Evolutionary conservation across 2,329 filamentous ascomycete species (phyloP), one percentile per base, ranked within the genome.

Genomic region (Coleophoma crateriformis): DNA sequence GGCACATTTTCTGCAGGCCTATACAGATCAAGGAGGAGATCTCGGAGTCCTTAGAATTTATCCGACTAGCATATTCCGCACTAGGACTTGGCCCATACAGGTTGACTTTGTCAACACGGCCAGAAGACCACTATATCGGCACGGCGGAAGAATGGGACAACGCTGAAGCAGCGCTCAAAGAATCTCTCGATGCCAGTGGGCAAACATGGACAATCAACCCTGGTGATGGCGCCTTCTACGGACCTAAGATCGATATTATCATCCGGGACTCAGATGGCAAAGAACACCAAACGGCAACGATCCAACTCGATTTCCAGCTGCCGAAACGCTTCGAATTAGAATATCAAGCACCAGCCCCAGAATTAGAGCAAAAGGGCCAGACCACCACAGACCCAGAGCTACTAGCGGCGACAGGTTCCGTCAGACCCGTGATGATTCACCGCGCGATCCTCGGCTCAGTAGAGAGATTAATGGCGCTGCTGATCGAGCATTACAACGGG

Each of bases 181-280:
- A 76, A 47, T 84, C 85, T 0, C 68, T 90, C 35, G 73, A 84
- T 52, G 75, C 71, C 22, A 83, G 77, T 13, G 85, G 84, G 10
- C 79, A 82, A 58, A 70, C 78, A 34, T 95, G 88, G 87, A 78
- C 77, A 2, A 58, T 92, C 50, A 92, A 90, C 54, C 78, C 85
- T 59, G 89, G 88, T 11, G 90, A 95, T 52, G 90, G 90, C 13
- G 90, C 90, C 4, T 95, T 95, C 63, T 95, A 95, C 61, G 90
- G 90, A 0, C 90, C 90, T 33, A 95, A 95, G 70, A 95, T 95
- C 56, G 90, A 95, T 62, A 87, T 95, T 41, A 82, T 95, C 37
- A 69, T 95, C 42, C 81, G 79, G 53, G 90, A 95, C 63, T 84
- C 85, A 1, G 80, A 88, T 61, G 88, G 88, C 7, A 95, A 92